Evolutionary conservation across 805 yeast genomes (phyloP).

Genomic region (Hanseniaspora clermontiae): DNA sequence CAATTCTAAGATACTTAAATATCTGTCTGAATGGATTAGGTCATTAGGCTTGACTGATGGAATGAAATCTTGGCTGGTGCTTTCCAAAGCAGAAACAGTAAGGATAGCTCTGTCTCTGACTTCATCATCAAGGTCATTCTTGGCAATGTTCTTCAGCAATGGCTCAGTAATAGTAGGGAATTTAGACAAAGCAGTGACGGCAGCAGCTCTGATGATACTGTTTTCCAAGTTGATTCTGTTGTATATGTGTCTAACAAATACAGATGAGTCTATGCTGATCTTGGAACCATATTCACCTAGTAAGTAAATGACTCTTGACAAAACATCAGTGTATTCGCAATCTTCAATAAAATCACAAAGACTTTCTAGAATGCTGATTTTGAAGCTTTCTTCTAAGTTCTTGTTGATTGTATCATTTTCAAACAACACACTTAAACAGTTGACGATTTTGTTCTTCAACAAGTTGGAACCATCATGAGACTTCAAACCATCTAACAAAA

Average conservation of each 20-base stretch:
- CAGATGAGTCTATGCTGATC: constrained; percentile 51
- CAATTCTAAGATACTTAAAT: constrained; percentile 65
- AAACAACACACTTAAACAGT: constrained; percentile 84
- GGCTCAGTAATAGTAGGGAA: constrained; percentile 57
- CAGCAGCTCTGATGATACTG: constrained; percentile 89
- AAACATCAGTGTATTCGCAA: constrained; percentile 88
- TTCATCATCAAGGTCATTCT: constrained; percentile 85
- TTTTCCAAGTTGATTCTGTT: constrained; percentile 94
- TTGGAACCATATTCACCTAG: constrained; percentile 91
- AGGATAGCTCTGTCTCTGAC: constrained; percentile 95
- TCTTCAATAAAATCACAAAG: constrained; percentile 96
- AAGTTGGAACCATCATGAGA: constrained; percentile 75
- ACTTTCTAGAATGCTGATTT: constrained; percentile 71
- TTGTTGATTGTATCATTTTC: constrained; percentile 25
- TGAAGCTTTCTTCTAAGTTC: constrained; percentile 61
- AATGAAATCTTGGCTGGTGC: constrained; percentile 32
- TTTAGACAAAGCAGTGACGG: constrained; percentile 82
- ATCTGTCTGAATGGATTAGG: constrained; percentile 21
- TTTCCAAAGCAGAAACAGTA: constrained; percentile 39
- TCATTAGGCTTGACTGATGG: constrained; percentile 37
- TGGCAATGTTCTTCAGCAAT: constrained; percentile 58
- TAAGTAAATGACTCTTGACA: constrained; percentile 82
- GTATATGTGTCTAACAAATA: constrained; percentile 89
- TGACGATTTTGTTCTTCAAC: constrained; percentile 78
- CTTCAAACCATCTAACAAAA: constrained; percentile 70